These are phyloP conservation scores for Entophlyctis luteolus DNA, from an alignment of 192 early-diverging fungal genomes.

Conservation along the genomic window DNA sequence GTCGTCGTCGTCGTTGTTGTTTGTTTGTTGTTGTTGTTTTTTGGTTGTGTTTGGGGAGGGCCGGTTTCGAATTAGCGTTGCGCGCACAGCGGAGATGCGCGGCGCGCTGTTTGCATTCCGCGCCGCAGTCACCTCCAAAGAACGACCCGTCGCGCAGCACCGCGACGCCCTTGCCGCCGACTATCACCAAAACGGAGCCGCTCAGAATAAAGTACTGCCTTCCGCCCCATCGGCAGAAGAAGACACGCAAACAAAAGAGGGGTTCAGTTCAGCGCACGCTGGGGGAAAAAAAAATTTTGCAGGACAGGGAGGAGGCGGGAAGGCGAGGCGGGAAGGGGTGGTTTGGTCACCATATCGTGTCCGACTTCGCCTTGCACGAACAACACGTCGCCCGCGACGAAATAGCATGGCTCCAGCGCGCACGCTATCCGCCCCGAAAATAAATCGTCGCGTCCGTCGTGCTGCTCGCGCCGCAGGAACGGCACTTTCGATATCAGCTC, in stretches of 20 bases:
- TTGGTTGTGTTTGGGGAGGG: too few relatives aligned
- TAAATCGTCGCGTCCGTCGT: constrained; percentile 42
- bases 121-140: constrained; percentile 38
- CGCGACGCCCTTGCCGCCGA: constrained; percentile 23
- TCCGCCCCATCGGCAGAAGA: too few relatives aligned
- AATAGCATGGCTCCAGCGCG: constrained; percentile 35
- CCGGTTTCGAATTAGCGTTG: too few relatives aligned
- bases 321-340: background rate
- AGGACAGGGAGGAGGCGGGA: background rate
- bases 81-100: too few relatives aligned
- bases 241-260: too few relatives aligned
- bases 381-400: constrained; percentile 39
- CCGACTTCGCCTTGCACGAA: constrained; percentile 41
- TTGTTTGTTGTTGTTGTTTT: background rate
- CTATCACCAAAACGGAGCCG: constrained; percentile 11
- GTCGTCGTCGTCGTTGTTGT: background rate
- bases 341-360: constrained; percentile 48
- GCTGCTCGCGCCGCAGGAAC: constrained; percentile 37
- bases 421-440: constrained; percentile 41
- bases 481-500: constrained; percentile 43
- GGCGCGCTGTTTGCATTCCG: too few relatives aligned
- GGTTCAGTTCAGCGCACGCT: too few relatives aligned
- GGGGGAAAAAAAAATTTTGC: background rate
- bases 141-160: constrained; percentile 26
- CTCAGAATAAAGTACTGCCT: constrained; percentile 32